Evolutionary conservation across 768 basidiomycete genomes (phyloP), one percentile per base, ranked within the genome.

Genomic region (Clathrus columnatus): DNA sequence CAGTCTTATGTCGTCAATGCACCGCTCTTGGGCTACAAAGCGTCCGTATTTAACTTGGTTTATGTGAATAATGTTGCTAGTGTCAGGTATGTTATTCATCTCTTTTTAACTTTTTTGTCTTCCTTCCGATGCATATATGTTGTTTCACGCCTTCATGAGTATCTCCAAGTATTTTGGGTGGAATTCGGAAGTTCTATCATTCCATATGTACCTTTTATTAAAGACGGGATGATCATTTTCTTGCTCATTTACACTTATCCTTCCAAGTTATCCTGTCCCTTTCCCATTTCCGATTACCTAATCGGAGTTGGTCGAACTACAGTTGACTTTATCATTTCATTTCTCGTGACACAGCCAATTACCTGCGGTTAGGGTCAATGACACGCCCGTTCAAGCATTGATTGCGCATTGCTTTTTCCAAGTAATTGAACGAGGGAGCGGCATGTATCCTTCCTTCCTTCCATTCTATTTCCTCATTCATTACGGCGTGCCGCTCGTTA

Each of bases 31-130:
- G 91, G 88, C 29, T 87, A 87, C 69, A 73, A 79, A 61, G 84
- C 79, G 4, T 87, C 84, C 64, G 82, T 95, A 23, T 95, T 96
- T 75, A 95, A 96, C 67, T 77, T 96, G 43, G 91, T 96, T 32
- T 95, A 87, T 67, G 81, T 83, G 23, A 90, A 85, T 66, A 96
- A 95, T 70, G 63, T 70, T 44, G 90, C 91, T 17, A 86, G 85
- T 44, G 66, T 85, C 57, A 79, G 73, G 86, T 84, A 58, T 62
- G 75, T 67, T n/a, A n/a, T n/a, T n/a, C 2, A 20, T 4, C n/a
- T 41, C 26, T 26, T 26, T 51, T 21, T 51, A 57, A 29, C 23
- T 21, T n/a, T 24, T 55, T 29, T 42, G 23, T 23, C 21, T 14
- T 18, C 27, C 18, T 17, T 32, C n/a, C 51, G 7, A 26, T 16